These are phyloP conservation scores for Parachlorella kessleri DNA, from an alignment of 139 green algal species.

Conservation along the genomic window DNA sequence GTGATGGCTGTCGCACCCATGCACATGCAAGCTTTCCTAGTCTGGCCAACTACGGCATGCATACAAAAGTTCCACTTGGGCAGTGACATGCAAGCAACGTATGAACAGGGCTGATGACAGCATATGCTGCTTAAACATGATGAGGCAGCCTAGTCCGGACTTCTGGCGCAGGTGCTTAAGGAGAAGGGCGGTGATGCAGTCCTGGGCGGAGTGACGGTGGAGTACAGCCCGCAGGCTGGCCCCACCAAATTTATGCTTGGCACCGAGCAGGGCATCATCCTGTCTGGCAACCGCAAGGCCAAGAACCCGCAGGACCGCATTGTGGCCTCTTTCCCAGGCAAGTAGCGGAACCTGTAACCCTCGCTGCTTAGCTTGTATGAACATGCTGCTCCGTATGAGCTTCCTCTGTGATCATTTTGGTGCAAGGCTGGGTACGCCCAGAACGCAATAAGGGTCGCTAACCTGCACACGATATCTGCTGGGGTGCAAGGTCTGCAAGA, in stretches of 20 bases:
- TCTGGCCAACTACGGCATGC: no score
- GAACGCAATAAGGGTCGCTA: no score
- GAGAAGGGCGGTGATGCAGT: constrained; percentile 69
- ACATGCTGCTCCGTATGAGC: neutral
- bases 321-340: constrained; percentile 65
- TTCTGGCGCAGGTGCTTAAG: constrained; percentile 56
- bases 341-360: neutral
- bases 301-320: constrained; percentile 90
- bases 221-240: constrained; percentile 79
- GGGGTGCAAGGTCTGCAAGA: no score
- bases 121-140: no score
- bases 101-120: no score
- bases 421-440: neutral
- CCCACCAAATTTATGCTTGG: constrained; percentile 97
- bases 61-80: no score
- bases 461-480: no score
- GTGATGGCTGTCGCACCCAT: no score
- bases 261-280: constrained; percentile 81
- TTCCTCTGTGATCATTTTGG: neutral
- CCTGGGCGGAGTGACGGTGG: constrained; percentile 72
- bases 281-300: constrained; percentile 90
- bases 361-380: neutral
- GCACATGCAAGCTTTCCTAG: no score
- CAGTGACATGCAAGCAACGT: no score
- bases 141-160: no score